phyloP scores from a whole-genome alignment of 371 early-diverging fungal genomes.

The Coemansia sp. region DNA sequence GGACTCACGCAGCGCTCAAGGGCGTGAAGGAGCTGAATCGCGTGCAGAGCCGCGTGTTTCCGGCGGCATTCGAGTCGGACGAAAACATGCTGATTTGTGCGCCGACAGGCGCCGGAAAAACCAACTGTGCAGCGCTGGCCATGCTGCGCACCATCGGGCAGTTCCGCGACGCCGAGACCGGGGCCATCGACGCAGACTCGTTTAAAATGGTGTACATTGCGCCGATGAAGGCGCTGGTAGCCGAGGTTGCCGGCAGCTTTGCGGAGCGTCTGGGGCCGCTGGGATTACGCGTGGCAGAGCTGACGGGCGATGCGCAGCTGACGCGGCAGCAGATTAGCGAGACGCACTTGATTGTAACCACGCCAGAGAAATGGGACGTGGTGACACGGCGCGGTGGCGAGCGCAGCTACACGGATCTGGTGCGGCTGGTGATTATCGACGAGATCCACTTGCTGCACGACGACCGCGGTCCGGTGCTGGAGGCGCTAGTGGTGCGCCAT shows the following conservation, averaged over 20 bases:
- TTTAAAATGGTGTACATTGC: slow-evolving; percentile 99
- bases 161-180: slow-evolving; percentile 70
- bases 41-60: slow-evolving; percentile 90
- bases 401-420: slow-evolving; percentile 87
- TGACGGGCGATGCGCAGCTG: slow-evolving; percentile 98
- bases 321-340: slow-evolving; percentile 93
- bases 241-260: slow-evolving; percentile 97
- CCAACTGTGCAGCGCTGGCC: slow-evolving; percentile 97
- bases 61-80: slow-evolving; percentile 82
- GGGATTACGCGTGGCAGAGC: slow-evolving; percentile 92
- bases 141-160: slow-evolving; percentile 85
- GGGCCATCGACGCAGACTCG: slow-evolving; percentile 73
- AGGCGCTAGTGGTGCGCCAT: slow-evolving; percentile 75
- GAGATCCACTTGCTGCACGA: slow-evolving; percentile 99
- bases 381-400: slow-evolving; percentile 96
- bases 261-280: slow-evolving; percentile 71
- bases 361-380: slow-evolving; percentile 99
- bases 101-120: slow-evolving; percentile 99
- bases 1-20: slow-evolving; percentile 86
- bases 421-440: slow-evolving; percentile 97
- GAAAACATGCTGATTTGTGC: slow-evolving; percentile 98
- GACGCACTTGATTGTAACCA: slow-evolving; percentile 98
- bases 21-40: slow-evolving; percentile 78
- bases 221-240: slow-evolving; percentile 99
- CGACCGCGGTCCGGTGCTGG: slow-evolving; percentile 98